Base-by-base conservation (phyloP, 2,329 filamentous ascomycete species). In the Penicillium concentricum region DNA sequence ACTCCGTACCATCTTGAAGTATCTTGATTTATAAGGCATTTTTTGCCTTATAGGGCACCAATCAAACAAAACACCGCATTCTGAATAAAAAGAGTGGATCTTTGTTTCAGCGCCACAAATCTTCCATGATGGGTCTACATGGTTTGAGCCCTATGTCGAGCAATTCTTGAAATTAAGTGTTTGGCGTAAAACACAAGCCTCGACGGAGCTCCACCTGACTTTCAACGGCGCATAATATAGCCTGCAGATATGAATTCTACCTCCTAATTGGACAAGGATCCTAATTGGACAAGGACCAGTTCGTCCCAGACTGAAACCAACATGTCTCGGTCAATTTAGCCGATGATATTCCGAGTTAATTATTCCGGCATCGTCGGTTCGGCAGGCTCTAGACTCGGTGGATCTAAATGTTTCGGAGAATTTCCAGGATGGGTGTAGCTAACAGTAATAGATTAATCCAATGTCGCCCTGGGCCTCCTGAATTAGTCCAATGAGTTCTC, bases 161-260 rank as follows among this genome's bases (percentile, higher is more conserved):
- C 6, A 44, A 24, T 34, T n/a, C 18, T 6, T n/a, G 5, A 12
- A 46, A 24, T 46, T 8, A 46, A 46, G 15, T 46, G 30, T 9
- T 35, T 46, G 42, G 30, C 46, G 24, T 55, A 39, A 55, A 51
- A 51, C 53, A 41, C 54, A 56, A 56, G 54, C 48, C 48, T 52
- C 10, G 16, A 42, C 6, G 20, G 18, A 24, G 35, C 18, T 46
- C 54, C 54, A 37, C 48, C 41, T 39, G 6, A 46, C 13, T 9
- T 48, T 15, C 20, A 24, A 39, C 50, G 18, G 28, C 18, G 51
- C 15, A 18, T 52, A 13, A 35, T 24, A 32, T 20, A 34, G 37
- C 32, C 32, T 55, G 45, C 24, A 43, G 24, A 22, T 16, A 15
- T 26, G 18, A 50, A 43, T 54, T 16, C 10, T 15, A 13, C 16